Evolutionary conservation across 2,329 filamentous ascomycete genomes (phyloP), one percentile per base, ranked within the genome.

Genomic region (Elsinoe perseae): DNA sequence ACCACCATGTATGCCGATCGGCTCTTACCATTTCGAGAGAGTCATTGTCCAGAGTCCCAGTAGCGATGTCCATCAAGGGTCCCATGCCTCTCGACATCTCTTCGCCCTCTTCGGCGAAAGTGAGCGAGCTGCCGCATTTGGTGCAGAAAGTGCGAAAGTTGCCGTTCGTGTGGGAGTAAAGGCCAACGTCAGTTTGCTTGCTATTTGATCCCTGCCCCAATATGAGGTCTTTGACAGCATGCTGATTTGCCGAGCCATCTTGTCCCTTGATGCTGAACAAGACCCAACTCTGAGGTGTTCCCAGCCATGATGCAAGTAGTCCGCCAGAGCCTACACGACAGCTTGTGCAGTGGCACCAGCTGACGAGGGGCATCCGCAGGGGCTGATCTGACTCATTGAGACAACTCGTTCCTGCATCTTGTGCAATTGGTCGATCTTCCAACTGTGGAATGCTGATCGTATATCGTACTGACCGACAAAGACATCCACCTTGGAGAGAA

Each of bases 1-100:
- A 44, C 40, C 40, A 44, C 9, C 40, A 44, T 2, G 40, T 44
- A 44, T 44, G 40, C 25, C 40, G 40, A 44, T 44, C 40, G 23
- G 40, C 40, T 25, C 20, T 25, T 2, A 44, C 18, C 14, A 16
- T 18, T 1, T 44, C 40, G 14, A 44, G 40, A 12, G 40, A 44
- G 7, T 5, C 20, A n/a, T 44, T 44, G 18, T 44, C 40, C 7
- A 44, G 40, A 25, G 40, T 44, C 2, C 40, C 40, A 7, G 20
- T 44, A 27, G 40, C 40, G 3, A 44, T 9, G n/a, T 44, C 40
- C 9, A 44, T 10, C 20, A 44, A 44, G 3, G 40, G 20, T 14
- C 40, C 40, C 40, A 44, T 44, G 9, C 40, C 40, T 44, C 40
- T 44, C 9, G 16, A 44, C 23, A 6, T 20, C 40, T 44, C 40